Base-by-base conservation (phyloP, 129 eudicot genomes). In the Cynara cardunculus region DNA sequence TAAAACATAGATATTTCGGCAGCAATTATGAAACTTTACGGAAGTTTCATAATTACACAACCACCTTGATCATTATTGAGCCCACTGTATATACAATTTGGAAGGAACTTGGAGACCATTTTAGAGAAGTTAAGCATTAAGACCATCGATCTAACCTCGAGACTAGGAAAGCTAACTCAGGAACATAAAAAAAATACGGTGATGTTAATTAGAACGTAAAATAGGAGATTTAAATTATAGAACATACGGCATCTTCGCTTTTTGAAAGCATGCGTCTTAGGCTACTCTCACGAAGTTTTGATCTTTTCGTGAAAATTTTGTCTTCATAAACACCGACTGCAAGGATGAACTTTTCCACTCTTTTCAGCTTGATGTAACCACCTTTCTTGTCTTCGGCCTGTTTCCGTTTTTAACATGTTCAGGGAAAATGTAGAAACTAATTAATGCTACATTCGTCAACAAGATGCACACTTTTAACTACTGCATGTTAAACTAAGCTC, bases 291-390 rank as follows among this genome's bases (percentile, higher is more conserved):
- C 79, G 82, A 7, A 87, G 5, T 3, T 72, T 87, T 0, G 85
- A 37, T 70, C 95, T 83, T 64, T 92, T 90, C 56, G 32, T 67
- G 86, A 92, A 92, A 13, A 92, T 90, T 14, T 77, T 74, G 3
- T 92, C 94, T 83, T 92, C 95, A 65, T 64, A 92, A 0, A 31
- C 46, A 0, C 97, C 95, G 0, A 88, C 88, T 0, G 78, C 19
- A 68, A 92, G 92, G 14, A 90, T 82, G 69, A 92, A 88, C 80
- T 83, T 90, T 78, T 92, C 97, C 9, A 92, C 93, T 79, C 93
- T 76, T 73, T 84, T 83, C 10, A 83, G 61, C 35, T 92, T 87
- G 0, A 90, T 79, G 72, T 72, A 92, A 5, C 80, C 73, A 3
- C 78, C 84, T 34, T 92, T 81, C 10, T 67, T 80, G 10, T 87